A percentile compares a stretch with the other conserved stretches of the same genome.
phyloP scores from a whole-genome alignment of 768 basidiomycete genomes.

The Auricularia cornea region DNA sequence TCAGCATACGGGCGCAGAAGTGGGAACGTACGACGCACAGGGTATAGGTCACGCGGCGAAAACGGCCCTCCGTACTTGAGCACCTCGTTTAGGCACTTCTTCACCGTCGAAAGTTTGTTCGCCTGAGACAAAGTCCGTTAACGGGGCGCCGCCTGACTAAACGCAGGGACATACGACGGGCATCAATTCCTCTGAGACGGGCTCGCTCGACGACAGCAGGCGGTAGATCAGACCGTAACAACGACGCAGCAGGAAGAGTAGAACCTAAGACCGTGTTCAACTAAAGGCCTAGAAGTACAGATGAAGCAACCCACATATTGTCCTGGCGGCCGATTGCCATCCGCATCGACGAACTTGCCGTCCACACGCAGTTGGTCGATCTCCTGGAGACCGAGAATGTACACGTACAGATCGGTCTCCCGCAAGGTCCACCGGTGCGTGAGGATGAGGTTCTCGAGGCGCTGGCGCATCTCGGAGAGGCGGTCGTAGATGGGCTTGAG shows the following conservation, averaged over 20 bases:
- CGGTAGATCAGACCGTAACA: conserved; percentile 96
- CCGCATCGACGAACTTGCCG: conserved; percentile 92
- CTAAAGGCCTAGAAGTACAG: conserved; percentile 1
- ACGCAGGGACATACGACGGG: conserved; percentile 59
- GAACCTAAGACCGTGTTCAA: conserved; percentile 44
- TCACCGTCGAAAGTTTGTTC: conserved; percentile 92
- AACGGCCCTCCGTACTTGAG: conserved; percentile 92
- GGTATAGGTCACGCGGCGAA: conserved; percentile 85
- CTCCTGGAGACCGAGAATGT: conserved; percentile 86
- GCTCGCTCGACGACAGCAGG: conserved; percentile 88
- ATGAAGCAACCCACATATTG: conserved; percentile 67
- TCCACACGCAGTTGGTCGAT: conserved; percentile 97
- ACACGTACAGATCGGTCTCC: conserved; percentile 92
- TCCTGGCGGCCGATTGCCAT: conserved; percentile 84
- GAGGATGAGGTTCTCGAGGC: conserved; percentile 84
- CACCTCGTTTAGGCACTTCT: conserved; percentile 94
- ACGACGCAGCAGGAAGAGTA: conserved; percentile 85
- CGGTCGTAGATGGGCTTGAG: conserved; percentile 93
- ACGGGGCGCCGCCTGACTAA: conserved; percentile 2
- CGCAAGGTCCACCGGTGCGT: conserved; percentile 96
- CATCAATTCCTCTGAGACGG: conserved; percentile 97
- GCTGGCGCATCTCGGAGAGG: conserved; percentile 71
- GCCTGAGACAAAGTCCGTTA: conserved; percentile 42
- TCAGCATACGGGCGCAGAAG: conserved; percentile 1
- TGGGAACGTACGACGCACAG: conserved; percentile 46